Conservation (phyloP, 345 rosid species). For the Limnanthes douglasii region DNA sequence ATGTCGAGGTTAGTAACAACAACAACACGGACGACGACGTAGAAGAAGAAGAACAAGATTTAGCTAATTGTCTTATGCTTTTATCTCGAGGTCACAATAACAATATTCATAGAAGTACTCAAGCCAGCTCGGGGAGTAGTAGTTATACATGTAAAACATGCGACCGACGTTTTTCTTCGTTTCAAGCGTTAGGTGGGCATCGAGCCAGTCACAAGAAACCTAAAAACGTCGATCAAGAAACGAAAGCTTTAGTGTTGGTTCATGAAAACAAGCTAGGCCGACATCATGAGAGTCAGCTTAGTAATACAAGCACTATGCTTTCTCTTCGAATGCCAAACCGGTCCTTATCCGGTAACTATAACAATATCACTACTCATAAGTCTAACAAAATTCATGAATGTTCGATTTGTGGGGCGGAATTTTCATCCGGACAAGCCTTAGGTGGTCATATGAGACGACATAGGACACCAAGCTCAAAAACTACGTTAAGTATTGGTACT, state of each 20-base stretch:
- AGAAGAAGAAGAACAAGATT: too few relatives aligned
- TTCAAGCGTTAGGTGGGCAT: conserved; percentile 95
- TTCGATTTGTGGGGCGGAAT: conserved; percentile 46
- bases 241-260: too few relatives aligned
- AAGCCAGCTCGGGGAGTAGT: too few relatives aligned
- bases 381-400: conserved; percentile 52
- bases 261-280: too few relatives aligned
- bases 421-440: conserved; percentile 54
- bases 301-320: conserved; percentile 14
- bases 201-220: conserved; percentile 88
- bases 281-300: too few relatives aligned
- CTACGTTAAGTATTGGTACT: conserved; percentile 2
- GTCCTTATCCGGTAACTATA: background rate
- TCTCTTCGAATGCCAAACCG: conserved; percentile 17
- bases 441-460: conserved; percentile 81
- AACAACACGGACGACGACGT: too few relatives aligned
- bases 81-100: too few relatives aligned
- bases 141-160: conserved; percentile 79
- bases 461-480: conserved; percentile 8
- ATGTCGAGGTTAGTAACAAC: too few relatives aligned
- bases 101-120: too few relatives aligned
- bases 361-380: conserved; percentile 2
- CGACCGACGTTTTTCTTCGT: conserved; percentile 59
- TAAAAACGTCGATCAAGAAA: too few relatives aligned
- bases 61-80: too few relatives aligned